Conservation (phyloP, 345 rosid genomes). For the Schrenkiella parvula region DNA sequence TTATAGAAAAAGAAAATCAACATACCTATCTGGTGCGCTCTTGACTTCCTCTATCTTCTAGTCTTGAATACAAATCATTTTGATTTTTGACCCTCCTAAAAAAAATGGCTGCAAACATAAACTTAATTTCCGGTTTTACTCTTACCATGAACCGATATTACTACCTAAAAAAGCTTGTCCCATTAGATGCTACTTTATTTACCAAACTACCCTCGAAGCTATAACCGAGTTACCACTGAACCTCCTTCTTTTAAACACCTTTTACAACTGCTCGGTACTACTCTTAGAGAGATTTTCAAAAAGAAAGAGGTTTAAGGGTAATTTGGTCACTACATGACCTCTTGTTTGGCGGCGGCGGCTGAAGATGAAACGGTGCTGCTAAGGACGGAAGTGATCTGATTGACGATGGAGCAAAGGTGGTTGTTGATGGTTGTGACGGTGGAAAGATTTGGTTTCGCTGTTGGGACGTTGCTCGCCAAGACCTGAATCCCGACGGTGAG, state of each 20-base stretch:
- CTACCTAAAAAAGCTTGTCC: not conserved
- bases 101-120: not conserved
- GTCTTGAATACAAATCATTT: not conserved
- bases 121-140: not conserved
- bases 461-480: constrained; percentile 62
- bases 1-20: not conserved
- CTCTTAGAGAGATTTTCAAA: not conserved
- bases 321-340: constrained; percentile 23
- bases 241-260: no score
- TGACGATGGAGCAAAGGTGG: constrained; percentile 63
- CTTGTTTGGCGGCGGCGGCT: constrained; percentile 24
- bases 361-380: constrained; percentile 33
- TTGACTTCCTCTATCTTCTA: constrained; percentile 58
- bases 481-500: constrained; percentile 84
- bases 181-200: constrained; percentile 32
- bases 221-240: no score
- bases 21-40: constrained; percentile 67
- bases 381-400: constrained; percentile 63
- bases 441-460: constrained; percentile 73
- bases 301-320: constrained; percentile 47
- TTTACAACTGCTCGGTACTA: not conserved
- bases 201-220: not conserved
- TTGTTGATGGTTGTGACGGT: constrained; percentile 57
- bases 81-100: constrained; percentile 1
- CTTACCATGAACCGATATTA: constrained; percentile 2